Percentiles rank a stretch among this genome's conserved stretches.
phyloP scores from a whole-genome alignment of 768 basidiomycete genomes.

The Lentinula boryana region DNA sequence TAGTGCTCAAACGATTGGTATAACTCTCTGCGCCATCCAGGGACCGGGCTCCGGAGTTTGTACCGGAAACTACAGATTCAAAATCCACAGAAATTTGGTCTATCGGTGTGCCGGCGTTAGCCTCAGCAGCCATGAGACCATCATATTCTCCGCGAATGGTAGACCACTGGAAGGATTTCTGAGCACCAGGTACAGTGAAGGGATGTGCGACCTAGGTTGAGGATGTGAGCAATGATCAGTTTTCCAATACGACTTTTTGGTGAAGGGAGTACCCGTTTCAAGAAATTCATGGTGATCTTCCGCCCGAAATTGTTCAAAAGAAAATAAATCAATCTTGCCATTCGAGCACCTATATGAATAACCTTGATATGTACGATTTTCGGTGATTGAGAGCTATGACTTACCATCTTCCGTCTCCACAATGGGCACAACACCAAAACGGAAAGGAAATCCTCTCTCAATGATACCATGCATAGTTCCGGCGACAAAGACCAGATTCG shows the following conservation, averaged over 20 bases:
- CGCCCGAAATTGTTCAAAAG: constrained; percentile 58
- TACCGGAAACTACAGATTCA: constrained; percentile 29
- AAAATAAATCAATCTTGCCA: constrained; percentile 72
- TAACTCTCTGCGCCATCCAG: constrained; percentile 49
- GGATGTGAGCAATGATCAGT: neutral
- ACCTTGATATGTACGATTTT: neutral
- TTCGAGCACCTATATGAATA: constrained; percentile 44
- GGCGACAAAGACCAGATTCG: constrained; percentile 56
- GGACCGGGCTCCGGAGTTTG: constrained; percentile 22
- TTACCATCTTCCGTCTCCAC: constrained; percentile 44
- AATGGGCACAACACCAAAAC: constrained; percentile 83
- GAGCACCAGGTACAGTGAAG: neutral
- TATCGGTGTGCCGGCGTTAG: constrained; percentile 3
- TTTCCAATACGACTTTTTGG: neutral
- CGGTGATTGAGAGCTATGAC: neutral
- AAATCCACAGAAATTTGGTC: constrained; percentile 22
- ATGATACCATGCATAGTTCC: constrained; percentile 67
- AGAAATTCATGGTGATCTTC: constrained; percentile 54
- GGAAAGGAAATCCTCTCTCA: constrained; percentile 63
- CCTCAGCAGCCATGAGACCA: constrained; percentile 15
- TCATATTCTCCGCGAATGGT: constrained; percentile 33
- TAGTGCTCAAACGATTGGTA: constrained; percentile 50
- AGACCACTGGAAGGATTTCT: constrained; percentile 36
- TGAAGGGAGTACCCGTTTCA: constrained; percentile 40
- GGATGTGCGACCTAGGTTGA: neutral